These are phyloP conservation scores for Chloranthus sessilifolius DNA, from an alignment of 164 flowering plant species.

Conservation along the genomic window DNA sequence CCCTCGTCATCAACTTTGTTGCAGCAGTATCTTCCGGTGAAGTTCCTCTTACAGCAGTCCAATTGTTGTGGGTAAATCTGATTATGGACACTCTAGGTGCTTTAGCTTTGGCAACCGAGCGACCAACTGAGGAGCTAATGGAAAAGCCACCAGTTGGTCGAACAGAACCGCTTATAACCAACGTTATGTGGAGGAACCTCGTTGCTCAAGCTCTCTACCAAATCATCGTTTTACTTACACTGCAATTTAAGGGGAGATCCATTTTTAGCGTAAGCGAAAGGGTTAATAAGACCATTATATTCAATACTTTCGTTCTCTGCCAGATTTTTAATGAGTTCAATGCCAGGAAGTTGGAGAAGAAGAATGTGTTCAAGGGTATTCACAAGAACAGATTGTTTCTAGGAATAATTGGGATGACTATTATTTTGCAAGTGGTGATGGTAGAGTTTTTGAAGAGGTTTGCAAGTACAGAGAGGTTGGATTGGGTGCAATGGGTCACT, in stretches of 20 bases:
- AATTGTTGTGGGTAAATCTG: conserved; percentile 42
- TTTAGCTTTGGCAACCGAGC: conserved; percentile 12
- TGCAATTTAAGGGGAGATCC: conserved; percentile 3
- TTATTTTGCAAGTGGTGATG: conserved; percentile 10
- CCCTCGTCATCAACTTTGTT: conserved; percentile 31
- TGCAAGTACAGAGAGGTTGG: conserved; percentile 7
- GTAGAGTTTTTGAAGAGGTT: conserved; percentile 8
- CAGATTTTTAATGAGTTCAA: conserved; percentile 11
- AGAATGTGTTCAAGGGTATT: conserved; percentile 5
- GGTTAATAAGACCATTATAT: conserved; percentile 6
- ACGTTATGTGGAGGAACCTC: conserved; percentile 12
- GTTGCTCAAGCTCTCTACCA: conserved; percentile 10
- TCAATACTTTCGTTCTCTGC: conserved; percentile 9
- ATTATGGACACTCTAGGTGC: conserved; percentile 28
- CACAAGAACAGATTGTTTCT: conserved; percentile 8
- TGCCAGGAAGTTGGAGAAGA: conserved; percentile 9
- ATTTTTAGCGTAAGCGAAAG: conserved; percentile 6
- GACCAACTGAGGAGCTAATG: conserved; percentile 9
- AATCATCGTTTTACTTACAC: conserved; percentile 1
- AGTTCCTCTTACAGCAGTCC: conserved; percentile 33
- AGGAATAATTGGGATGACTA: conserved; percentile 3
- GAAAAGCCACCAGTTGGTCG: conserved; percentile 9
- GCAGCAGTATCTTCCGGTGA: conserved; percentile 34
- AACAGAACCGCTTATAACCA: conserved; percentile 10
- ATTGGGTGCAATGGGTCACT: conserved; percentile 8